Percentiles rank a stretch among this genome's conserved stretches.
Evolutionary conservation across 1,284 basidiomycete species (phyloP).

Genomic region (Grifola frondosa): DNA sequence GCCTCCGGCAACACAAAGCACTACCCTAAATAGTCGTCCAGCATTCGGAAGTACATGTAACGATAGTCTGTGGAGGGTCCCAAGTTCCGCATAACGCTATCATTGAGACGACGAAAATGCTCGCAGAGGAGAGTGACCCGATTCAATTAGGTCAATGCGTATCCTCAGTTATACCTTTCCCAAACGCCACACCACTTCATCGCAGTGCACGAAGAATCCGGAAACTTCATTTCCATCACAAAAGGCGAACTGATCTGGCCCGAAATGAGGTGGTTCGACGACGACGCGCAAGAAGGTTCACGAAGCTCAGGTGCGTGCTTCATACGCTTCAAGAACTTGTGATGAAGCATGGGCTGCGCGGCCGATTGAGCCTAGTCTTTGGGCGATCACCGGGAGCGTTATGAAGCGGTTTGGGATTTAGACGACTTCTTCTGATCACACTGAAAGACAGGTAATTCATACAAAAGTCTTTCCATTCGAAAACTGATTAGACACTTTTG

Average conservation of each 20-base stretch:
- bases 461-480: no score
- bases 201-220: slow-evolving; percentile 43
- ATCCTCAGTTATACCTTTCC: slow-evolving; percentile 54
- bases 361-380: slow-evolving; percentile 46
- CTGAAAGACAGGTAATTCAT: no score
- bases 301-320: slow-evolving; percentile 41
- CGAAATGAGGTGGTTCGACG: slow-evolving; percentile 32
- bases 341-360: slow-evolving; percentile 42
- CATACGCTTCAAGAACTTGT: slow-evolving; percentile 42
- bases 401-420: no score
- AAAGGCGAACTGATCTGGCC: slow-evolving; percentile 38
- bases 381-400: slow-evolving; percentile 31
- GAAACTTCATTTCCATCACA: slow-evolving; percentile 40
- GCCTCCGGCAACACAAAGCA: background rate
- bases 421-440: no score
- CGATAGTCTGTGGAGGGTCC: slow-evolving; percentile 35
- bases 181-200: slow-evolving; percentile 52
- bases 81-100: slow-evolving; percentile 42
- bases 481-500: no score
- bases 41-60: slow-evolving; percentile 2
- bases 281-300: slow-evolving; percentile 31
- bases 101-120: slow-evolving; percentile 48
- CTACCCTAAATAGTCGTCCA: background rate
- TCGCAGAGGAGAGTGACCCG: slow-evolving; percentile 28
- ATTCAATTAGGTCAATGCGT: slow-evolving; percentile 46